Conservation (phyloP, 768 basidiomycete species). For the Xerocomellus intermedius region DNA sequence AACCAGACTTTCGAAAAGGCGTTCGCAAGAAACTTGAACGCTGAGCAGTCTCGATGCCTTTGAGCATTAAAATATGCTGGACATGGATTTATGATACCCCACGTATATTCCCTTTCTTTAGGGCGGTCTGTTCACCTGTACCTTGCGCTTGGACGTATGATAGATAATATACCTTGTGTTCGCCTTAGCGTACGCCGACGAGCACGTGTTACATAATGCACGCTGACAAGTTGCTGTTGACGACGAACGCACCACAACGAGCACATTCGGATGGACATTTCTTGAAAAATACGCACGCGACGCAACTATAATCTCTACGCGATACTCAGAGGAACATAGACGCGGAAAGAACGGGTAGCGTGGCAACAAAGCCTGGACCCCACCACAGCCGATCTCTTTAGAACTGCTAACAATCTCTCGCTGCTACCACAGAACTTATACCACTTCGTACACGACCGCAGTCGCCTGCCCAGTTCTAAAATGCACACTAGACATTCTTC, state of each 20-base stretch:
- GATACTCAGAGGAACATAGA: conserved; percentile 1
- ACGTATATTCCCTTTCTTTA: background rate
- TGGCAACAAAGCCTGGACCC: conserved; percentile 3
- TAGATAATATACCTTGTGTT: background rate
- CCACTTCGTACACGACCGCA: conserved; percentile 2
- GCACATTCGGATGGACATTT: conserved; percentile 27
- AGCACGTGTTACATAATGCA: conserved; percentile 18
- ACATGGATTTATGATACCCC: background rate
- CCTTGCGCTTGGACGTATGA: background rate
- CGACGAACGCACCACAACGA: conserved; percentile 2
- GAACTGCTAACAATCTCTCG: conserved; percentile 5
- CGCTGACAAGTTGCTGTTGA: background rate
- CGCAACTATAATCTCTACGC: conserved; percentile 2
- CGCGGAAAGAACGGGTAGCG: conserved; percentile 2
- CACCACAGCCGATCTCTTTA: conserved; percentile 14
- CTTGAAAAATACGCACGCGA: conserved; percentile 19
- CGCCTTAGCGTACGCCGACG: too few species aligned
- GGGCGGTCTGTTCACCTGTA: background rate
- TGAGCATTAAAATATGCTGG: too few species aligned
- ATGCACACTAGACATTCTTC: conserved; percentile 31
- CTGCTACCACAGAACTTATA: conserved; percentile 11
- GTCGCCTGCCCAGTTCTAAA: background rate
- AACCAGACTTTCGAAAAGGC: background rate
- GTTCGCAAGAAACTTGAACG: background rate
- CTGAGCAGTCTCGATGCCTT: too few species aligned